Evolutionary conservation across 768 basidiomycete species (phyloP).

Genomic region (Suillus bovinus): DNA sequence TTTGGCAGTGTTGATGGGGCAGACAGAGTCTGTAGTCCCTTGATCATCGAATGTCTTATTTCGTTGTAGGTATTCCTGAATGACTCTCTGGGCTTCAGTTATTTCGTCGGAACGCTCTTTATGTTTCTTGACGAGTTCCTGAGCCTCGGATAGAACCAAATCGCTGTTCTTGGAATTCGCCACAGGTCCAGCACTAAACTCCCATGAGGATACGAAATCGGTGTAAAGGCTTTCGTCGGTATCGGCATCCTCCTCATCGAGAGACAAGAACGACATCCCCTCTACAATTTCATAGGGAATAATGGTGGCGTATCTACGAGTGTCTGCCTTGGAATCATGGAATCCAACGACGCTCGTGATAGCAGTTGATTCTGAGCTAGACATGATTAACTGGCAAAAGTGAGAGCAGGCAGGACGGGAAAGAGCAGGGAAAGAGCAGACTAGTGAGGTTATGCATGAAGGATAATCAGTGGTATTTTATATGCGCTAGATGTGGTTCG

Average conservation of each 20-base stretch:
- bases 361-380: neutral
- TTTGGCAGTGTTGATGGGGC: conserved; percentile 14
- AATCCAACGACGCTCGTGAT: neutral
- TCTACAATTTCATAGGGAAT: conserved; percentile 18
- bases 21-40: neutral
- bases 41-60: conserved; percentile 7
- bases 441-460: neutral
- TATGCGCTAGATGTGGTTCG: neutral
- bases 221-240: conserved; percentile 5
- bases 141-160: neutral
- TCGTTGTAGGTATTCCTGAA: conserved; percentile 5
- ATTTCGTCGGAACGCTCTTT: conserved; percentile 3
- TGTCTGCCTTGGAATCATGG: conserved; percentile 16
- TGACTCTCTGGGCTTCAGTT: conserved; percentile 25
- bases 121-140: conserved; percentile 8
- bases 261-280: conserved; percentile 8
- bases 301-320: conserved; percentile 29
- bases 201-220: conserved; percentile 15
- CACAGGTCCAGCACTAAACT: conserved; percentile 8
- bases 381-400: neutral
- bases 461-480: neutral
- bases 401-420: no score
- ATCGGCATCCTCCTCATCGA: conserved; percentile 14
- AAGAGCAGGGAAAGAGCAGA: neutral
- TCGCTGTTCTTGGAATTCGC: neutral